Evolutionary conservation across 2,329 filamentous ascomycete species (phyloP).

Genomic region (Rachicladosporium sp.): DNA sequence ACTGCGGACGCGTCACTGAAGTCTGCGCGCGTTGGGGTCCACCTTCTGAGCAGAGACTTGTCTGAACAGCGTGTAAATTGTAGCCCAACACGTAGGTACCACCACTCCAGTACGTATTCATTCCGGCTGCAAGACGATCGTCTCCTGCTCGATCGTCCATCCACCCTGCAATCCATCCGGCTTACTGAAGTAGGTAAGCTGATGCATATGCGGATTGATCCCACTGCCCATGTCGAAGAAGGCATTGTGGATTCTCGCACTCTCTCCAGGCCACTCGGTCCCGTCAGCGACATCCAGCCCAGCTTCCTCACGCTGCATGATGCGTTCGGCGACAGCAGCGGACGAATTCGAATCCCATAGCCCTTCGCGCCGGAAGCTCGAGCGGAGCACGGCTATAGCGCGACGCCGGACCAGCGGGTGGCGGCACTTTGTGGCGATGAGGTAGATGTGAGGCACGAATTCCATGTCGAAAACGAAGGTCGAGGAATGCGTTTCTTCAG

Average conservation of each 20-base stretch:
- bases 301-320: slow-evolving; percentile 9
- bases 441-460: slow-evolving; percentile 14
- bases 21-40: no score
- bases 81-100: no score
- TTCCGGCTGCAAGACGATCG: no score
- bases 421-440: slow-evolving; percentile 9
- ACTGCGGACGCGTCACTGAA: no score
- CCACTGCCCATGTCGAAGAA: no score
- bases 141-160: no score
- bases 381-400: slow-evolving; percentile 4
- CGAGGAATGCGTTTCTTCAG: not conserved
- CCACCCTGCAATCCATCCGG: no score
- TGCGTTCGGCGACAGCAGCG: slow-evolving; percentile 10
- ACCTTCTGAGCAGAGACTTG: no score
- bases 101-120: no score
- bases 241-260: slow-evolving; percentile 7
- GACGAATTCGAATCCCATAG: slow-evolving; percentile 10
- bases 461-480: slow-evolving; percentile 17
- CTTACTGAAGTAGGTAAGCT: no score
- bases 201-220: no score
- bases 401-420: slow-evolving; percentile 3
- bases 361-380: slow-evolving; percentile 9
- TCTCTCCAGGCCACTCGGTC: slow-evolving; percentile 8
- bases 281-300: slow-evolving; percentile 6
- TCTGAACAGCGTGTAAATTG: no score